Evolutionary conservation across 225 moss, liverwort and hornwort genomes (phyloP).

Genomic region (Neckera pumila): DNA sequence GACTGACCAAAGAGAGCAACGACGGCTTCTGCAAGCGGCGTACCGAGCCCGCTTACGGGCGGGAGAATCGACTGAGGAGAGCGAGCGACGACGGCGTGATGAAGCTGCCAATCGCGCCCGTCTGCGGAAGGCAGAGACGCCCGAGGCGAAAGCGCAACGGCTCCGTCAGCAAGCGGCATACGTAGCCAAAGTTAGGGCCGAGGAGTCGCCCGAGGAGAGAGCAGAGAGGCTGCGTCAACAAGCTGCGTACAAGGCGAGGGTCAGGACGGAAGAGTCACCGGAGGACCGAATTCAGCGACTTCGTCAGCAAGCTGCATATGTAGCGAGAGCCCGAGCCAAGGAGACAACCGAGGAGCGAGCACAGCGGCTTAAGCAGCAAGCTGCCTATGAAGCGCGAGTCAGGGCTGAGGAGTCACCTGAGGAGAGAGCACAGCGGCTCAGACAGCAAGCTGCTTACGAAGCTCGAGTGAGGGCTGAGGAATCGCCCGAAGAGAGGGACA

Average conservation of each 20-base stretch:
- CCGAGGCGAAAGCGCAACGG: constrained; percentile 2
- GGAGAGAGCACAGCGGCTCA: neutral
- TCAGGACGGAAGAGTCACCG: constrained; percentile 1
- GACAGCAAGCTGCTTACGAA: constrained; percentile 9
- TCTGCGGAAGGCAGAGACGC: constrained; percentile 3
- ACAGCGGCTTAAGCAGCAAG: constrained; percentile 7
- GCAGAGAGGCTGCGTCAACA: constrained; percentile 4
- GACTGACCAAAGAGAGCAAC: constrained; percentile 11
- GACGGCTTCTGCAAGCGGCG: neutral
- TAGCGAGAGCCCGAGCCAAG: constrained; percentile 7
- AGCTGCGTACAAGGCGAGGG: constrained; percentile 9
- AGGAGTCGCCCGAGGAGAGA: neutral
- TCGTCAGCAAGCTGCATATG: constrained; percentile 5
- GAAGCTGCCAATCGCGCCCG: constrained; percentile 9
- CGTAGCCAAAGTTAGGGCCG: constrained; percentile 9
- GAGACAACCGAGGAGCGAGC: constrained; percentile 6
- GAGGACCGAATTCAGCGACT: neutral
- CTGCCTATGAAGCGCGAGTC: constrained; percentile 3
- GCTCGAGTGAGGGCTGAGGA: constrained; percentile 10
- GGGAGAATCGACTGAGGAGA: neutral
- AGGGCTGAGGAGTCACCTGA: neutral
- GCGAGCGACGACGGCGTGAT: constrained; percentile 4
- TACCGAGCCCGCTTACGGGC: constrained; percentile 10
- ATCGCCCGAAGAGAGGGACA: neutral
- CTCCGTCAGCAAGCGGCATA: constrained; percentile 18